These are phyloP conservation scores for Phylloporus rhodoxanthus DNA, from an alignment of 768 basidiomycete species.

Conservation along the genomic window DNA sequence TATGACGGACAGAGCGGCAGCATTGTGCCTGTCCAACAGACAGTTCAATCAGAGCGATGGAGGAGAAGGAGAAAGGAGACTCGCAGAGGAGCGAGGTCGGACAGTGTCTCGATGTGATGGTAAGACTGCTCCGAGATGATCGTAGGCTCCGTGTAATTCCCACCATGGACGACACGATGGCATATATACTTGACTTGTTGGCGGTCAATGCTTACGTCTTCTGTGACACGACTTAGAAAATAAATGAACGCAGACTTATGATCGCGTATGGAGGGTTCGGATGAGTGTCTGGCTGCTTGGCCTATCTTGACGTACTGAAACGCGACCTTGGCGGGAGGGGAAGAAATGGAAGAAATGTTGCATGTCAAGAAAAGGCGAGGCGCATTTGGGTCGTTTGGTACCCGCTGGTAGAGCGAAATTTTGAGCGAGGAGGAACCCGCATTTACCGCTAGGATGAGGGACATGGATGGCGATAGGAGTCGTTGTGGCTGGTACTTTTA, in stretches of 20 bases:
- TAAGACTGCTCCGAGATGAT: constrained; percentile 61
- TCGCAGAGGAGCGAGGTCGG: constrained; percentile 76
- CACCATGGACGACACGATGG: constrained; percentile 85
- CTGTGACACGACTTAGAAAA: constrained; percentile 47
- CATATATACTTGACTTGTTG: constrained; percentile 50
- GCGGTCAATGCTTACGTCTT: constrained; percentile 38
- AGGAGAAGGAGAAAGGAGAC: constrained; percentile 22
- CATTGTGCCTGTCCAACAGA: constrained; percentile 46
- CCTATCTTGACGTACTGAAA: constrained; percentile 26
- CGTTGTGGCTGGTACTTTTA: not conserved
- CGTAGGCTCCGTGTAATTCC: constrained; percentile 67
- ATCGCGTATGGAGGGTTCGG: constrained; percentile 39
- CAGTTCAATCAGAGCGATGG: not conserved
- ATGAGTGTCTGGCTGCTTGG: constrained; percentile 2
- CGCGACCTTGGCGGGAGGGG: constrained; percentile 48
- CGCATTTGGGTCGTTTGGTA: constrained; percentile 23
- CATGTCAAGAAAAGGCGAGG: constrained; percentile 44
- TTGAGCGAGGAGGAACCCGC: constrained; percentile 86
- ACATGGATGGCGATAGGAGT: constrained; percentile 8
- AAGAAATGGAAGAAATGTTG: constrained; percentile 52
- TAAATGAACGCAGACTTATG: constrained; percentile 59
- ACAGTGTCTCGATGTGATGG: constrained; percentile 67
- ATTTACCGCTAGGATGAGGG: constrained; percentile 63
- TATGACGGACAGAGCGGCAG: constrained; percentile 55
- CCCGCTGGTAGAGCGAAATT: constrained; percentile 55